A percentile compares a stretch with the other conserved stretches of the same genome.
Evolutionary conservation across 2,329 filamentous ascomycete species (phyloP).

Genomic region (Penicillium sclerotigenum): DNA sequence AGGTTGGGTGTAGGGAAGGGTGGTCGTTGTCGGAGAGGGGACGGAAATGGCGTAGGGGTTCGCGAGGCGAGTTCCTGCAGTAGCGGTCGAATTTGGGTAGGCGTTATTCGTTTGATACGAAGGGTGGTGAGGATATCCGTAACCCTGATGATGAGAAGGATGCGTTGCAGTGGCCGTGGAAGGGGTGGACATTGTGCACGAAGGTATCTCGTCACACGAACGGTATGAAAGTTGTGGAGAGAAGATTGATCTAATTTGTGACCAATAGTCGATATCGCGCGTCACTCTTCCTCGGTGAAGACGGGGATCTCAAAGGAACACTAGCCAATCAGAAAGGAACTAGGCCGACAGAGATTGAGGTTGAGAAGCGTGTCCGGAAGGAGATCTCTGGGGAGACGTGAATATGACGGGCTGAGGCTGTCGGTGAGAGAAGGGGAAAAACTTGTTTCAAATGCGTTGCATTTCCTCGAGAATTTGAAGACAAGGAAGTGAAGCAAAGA

Average conservation of each 20-base stretch:
- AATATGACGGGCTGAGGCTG: slow-evolving; percentile 25
- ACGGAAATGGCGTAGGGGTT: slow-evolving; percentile 45
- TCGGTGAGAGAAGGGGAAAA: slow-evolving; percentile 10
- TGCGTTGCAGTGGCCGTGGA: slow-evolving; percentile 72
- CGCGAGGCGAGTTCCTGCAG: slow-evolving; percentile 41
- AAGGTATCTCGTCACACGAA: slow-evolving; percentile 30
- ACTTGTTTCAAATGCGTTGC: slow-evolving; percentile 17
- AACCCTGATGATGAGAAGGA: slow-evolving; percentile 64
- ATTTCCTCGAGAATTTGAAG: slow-evolving; percentile 17
- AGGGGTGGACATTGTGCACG: slow-evolving; percentile 70
- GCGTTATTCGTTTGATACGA: slow-evolving; percentile 53
- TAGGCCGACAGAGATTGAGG: slow-evolving; percentile 4
- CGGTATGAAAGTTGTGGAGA: slow-evolving; percentile 15
- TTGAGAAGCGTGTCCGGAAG: slow-evolving; percentile 10
- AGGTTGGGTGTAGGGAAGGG: slow-evolving; percentile 34
- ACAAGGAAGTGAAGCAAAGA: slow-evolving; percentile 9
- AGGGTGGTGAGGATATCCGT: slow-evolving; percentile 58
- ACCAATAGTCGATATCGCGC: slow-evolving; percentile 11
- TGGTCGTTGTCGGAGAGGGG: slow-evolving; percentile 32
- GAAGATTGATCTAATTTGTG: slow-evolving; percentile 12
- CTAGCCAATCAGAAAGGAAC: slow-evolving; percentile 1
- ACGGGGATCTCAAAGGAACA: neutral
- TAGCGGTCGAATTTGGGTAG: slow-evolving; percentile 49
- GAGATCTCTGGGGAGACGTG: slow-evolving; percentile 19
- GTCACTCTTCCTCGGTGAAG: neutral